A percentile compares a stretch with the other conserved stretches of the same genome.
Evolutionary conservation across 108 stramenopile species (phyloP).

Genomic region (Cyclotella atomus): DNA sequence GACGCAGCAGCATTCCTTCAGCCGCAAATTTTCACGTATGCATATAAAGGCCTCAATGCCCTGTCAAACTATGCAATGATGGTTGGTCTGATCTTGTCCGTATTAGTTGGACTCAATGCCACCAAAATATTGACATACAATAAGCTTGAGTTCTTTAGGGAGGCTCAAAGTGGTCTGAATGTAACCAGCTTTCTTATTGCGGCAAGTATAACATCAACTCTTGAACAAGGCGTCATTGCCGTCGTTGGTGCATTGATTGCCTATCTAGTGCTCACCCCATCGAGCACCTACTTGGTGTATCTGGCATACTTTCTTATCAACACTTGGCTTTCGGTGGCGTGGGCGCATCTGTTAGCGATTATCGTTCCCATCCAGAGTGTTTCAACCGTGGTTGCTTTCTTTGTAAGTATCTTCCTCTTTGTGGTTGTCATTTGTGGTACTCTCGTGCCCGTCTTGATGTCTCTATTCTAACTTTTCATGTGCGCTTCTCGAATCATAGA

Average conservation of each 20-base stretch:
- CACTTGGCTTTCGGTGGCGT: constrained; percentile 46
- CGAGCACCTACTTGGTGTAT: constrained; percentile 21
- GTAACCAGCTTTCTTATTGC: constrained; percentile 53
- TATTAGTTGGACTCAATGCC: constrained; percentile 47
- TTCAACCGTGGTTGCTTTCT: constrained; percentile 15
- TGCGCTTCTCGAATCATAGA: neutral
- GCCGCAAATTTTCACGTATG: neutral
- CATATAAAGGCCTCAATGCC: neutral
- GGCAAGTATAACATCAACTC: constrained; percentile 36
- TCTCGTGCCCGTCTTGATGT: no score
- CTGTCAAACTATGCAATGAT: constrained; percentile 30
- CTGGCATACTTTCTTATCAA: constrained; percentile 33
- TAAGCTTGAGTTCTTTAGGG: constrained; percentile 57
- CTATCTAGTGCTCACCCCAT: constrained; percentile 9
- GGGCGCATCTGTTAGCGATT: constrained; percentile 47
- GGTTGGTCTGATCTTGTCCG: constrained; percentile 42
- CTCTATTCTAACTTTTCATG: no score
- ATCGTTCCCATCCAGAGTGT: constrained; percentile 45
- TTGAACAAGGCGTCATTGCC: constrained; percentile 44
- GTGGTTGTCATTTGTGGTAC: no score
- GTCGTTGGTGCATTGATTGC: constrained; percentile 42
- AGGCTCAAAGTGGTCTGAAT: constrained; percentile 37
- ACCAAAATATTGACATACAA: constrained; percentile 42
- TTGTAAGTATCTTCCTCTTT: neutral
- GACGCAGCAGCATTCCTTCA: constrained; percentile 6